Evolutionary conservation across 1,284 basidiomycete genomes (phyloP).

Genomic region (Singerocomus rubriflavus): DNA sequence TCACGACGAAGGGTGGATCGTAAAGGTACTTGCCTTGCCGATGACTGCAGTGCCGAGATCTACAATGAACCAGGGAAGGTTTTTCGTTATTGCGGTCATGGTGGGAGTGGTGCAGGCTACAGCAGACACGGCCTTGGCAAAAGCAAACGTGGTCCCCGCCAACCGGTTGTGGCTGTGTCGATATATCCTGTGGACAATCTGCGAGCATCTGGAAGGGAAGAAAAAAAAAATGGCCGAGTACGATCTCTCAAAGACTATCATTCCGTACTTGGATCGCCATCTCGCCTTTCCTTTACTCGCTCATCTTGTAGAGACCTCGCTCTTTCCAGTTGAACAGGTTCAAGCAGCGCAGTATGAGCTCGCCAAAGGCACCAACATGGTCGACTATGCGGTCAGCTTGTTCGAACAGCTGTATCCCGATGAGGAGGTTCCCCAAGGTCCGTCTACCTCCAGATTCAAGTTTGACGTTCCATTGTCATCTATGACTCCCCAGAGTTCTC

Average conservation of each 20-base stretch:
- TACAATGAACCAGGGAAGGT: conserved; percentile 79
- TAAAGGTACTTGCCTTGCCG: conserved; percentile 57
- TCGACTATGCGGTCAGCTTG: conserved; percentile 82
- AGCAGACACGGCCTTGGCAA: background rate
- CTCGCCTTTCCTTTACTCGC: conserved; percentile 89
- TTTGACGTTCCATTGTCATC: background rate
- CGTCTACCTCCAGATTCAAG: conserved; percentile 14
- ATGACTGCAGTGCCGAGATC: conserved; percentile 81
- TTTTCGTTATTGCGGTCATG: conserved; percentile 70
- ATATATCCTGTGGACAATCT: conserved; percentile 9
- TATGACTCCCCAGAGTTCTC: conserved; percentile 63
- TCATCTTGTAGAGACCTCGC: conserved; percentile 73
- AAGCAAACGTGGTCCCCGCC: conserved; percentile 7
- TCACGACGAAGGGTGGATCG: background rate
- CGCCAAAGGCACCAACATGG: conserved; percentile 95
- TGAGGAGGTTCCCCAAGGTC: conserved; percentile 64
- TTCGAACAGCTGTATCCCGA: conserved; percentile 78
- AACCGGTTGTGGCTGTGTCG: conserved; percentile 25
- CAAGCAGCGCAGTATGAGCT: conserved; percentile 93
- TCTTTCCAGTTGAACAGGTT: conserved; percentile 76
- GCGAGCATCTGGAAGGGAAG: background rate
- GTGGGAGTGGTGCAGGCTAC: conserved; percentile 16
- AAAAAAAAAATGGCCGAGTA: conserved; percentile 70
- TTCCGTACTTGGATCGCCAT: conserved; percentile 93
- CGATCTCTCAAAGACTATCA: conserved; percentile 89